Evolutionary conservation across 2,329 filamentous ascomycete genomes (phyloP).

Genomic region (Pyrenophora tritici-repentis): DNA sequence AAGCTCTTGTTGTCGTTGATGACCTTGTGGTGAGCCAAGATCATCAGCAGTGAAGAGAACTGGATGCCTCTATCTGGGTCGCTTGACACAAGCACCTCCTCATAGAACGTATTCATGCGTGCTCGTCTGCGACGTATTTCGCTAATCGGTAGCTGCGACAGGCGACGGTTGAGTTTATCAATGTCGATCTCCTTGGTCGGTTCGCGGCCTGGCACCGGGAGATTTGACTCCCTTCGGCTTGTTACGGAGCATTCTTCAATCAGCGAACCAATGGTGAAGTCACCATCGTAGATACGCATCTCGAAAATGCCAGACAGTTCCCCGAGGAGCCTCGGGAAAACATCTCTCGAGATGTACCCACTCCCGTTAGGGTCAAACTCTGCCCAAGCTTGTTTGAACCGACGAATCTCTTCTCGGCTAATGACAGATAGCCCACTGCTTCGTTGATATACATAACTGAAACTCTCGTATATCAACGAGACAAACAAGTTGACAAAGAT

Average conservation of each 20-base stretch:
- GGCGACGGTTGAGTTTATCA: constrained; percentile 71
- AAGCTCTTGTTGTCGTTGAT: constrained; percentile 97
- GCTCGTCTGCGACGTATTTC: constrained; percentile 76
- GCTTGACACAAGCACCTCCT: constrained; percentile 92
- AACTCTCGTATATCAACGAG: constrained; percentile 98
- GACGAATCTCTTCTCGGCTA: constrained; percentile 88
- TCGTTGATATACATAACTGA: constrained; percentile 97
- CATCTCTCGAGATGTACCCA: constrained; percentile 87
- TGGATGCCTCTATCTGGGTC: constrained; percentile 88
- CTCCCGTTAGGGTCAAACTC: constrained; percentile 90
- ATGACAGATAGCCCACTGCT: constrained; percentile 91
- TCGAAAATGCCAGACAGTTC: constrained; percentile 94
- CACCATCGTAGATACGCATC: constrained; percentile 93
- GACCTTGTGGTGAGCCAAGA: constrained; percentile 96
- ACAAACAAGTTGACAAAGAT: constrained; percentile 99
- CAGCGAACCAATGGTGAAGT: constrained; percentile 84
- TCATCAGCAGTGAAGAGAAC: constrained; percentile 92
- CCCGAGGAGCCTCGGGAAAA: constrained; percentile 84
- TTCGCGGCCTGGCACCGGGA: constrained; percentile 51
- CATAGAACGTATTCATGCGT: constrained; percentile 92
- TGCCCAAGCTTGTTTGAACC: constrained; percentile 98
- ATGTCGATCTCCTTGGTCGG: constrained; percentile 66
- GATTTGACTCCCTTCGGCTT: constrained; percentile 55
- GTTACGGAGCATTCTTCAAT: constrained; percentile 79
- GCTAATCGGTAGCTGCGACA: constrained; percentile 73